Base-by-base conservation (phyloP, 371 early-diverging fungal species). In the Mucor plumbeus region DNA sequence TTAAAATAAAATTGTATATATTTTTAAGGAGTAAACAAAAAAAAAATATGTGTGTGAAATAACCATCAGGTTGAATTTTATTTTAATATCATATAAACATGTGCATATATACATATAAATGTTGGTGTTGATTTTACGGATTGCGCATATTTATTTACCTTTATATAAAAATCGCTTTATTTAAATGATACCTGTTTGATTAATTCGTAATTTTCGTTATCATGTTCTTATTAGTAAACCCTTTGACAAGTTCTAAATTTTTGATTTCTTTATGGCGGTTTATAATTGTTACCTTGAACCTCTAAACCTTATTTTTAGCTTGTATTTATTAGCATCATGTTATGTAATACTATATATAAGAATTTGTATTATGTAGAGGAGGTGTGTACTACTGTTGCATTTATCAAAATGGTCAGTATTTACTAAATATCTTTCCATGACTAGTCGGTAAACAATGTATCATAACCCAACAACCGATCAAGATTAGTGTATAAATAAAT, bases 51-150 rank as follows among this genome's bases (percentile, higher is more conserved):
- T 41, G 44, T 50, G 50, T 11, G 50, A 50, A 50, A 50, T 50
- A 50, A 11, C 50, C 50, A 50, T 50, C 50, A 50, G 26, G 50
- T 50, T 50, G 50, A 10, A 26, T 50, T 48, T 50, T 50, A 50
- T 50, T 50, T 50, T 50, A 50, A 50, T 50, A 50, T 50, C 50
- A 50, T 26, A 50, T 19, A 50, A 50, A 26, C 50, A 26, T 50
- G 50, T 26, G 50, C 50, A 50, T 50, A 50, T 17, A 50, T 50
- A 50, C 26, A 50, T 50, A 7, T 26, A 21, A 9, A 26, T 50
- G 50, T 50, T 50, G 50, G 50, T 50, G 26, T 50, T 50, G 50
- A 50, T 50, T 50, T 50, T 13, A 50, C 50, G 50, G 50, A 50
- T 50, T 21, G 50, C 21, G 50, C 50, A 50, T 50, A 50, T 50